phyloP scores from a whole-genome alignment of 1,284 basidiomycete genomes.

The Trametes polyzona region DNA sequence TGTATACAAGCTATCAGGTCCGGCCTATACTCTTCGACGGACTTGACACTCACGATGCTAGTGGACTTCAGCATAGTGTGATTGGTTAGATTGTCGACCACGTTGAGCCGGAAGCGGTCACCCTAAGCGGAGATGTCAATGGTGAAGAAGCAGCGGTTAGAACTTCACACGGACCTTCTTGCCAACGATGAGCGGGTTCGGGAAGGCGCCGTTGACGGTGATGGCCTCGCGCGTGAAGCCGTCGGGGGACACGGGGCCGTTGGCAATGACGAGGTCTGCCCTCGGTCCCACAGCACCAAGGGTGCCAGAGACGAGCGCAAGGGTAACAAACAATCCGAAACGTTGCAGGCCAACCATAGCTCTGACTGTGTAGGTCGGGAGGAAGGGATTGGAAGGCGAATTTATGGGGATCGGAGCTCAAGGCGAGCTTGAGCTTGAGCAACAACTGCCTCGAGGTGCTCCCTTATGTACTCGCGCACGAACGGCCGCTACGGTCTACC shows the following conservation, averaged over 20 bases:
- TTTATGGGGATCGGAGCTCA: neutral
- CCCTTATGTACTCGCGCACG: neutral
- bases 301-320: constrained; percentile 3
- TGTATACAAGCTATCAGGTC: constrained; percentile 6
- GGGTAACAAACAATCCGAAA: neutral
- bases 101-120: constrained; percentile 37
- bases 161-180: constrained; percentile 25
- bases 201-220: constrained; percentile 32
- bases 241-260: constrained; percentile 28
- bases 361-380: neutral
- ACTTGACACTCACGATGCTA: constrained; percentile 35
- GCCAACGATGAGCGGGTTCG: constrained; percentile 33
- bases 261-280: neutral
- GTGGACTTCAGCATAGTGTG: constrained; percentile 39
- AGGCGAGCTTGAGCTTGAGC: neutral
- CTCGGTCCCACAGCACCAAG: constrained; percentile 15
- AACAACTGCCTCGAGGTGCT: neutral
- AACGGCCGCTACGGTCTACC: too few relatives aligned
- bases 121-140: constrained; percentile 22
- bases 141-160: too few relatives aligned
- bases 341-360: neutral
- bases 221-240: constrained; percentile 29
- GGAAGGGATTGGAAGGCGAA: neutral
- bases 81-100: constrained; percentile 39
- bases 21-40: constrained; percentile 19